Percentiles rank a stretch among this genome's conserved stretches.
phyloP scores from a whole-genome alignment of 1,284 basidiomycete species.

The Apiotrichum sp. region DNA sequence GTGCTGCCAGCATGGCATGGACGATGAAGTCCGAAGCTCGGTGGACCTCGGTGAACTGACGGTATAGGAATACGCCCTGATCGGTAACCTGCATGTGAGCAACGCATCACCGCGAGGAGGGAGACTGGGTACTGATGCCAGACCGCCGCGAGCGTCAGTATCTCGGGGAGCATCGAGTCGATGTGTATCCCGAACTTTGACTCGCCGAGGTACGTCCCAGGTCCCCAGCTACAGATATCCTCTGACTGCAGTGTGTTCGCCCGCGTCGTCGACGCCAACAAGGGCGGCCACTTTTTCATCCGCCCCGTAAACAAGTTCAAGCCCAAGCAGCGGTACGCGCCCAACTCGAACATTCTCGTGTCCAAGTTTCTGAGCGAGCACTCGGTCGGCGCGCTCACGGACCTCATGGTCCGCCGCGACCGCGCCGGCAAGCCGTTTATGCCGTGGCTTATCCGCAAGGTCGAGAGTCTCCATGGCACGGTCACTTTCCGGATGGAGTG shows the following conservation, averaged over 20 bases:
- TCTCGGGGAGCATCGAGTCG: conserved; percentile 55
- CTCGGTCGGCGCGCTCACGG: conserved; percentile 72
- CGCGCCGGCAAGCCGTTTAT: conserved; percentile 42
- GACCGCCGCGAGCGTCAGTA: conserved; percentile 48
- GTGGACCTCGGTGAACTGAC: neutral
- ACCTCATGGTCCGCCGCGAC: conserved; percentile 21
- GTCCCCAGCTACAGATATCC: neutral
- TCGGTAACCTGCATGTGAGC: conserved; percentile 42
- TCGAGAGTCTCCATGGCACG: conserved; percentile 74
- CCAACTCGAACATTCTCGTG: conserved; percentile 78
- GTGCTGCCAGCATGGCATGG: too few species aligned
- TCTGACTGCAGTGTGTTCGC: conserved; percentile 59
- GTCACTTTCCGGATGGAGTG: conserved; percentile 74
- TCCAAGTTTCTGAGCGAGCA: conserved; percentile 79
- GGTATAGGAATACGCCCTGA: conserved; percentile 46
- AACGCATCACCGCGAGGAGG: too few species aligned
- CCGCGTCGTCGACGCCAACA: conserved; percentile 51
- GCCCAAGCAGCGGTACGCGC: conserved; percentile 75
- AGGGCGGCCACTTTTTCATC: conserved; percentile 90
- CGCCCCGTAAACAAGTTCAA: conserved; percentile 52
- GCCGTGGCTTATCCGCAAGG: conserved; percentile 79
- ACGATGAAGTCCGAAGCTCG: neutral
- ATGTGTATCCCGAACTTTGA: conserved; percentile 91
- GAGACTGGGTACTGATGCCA: conserved; percentile 5
- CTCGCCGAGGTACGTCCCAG: conserved; percentile 56